Conservation (phyloP, 2,329 filamentous ascomycete species). For the Emergomyces africanus region DNA sequence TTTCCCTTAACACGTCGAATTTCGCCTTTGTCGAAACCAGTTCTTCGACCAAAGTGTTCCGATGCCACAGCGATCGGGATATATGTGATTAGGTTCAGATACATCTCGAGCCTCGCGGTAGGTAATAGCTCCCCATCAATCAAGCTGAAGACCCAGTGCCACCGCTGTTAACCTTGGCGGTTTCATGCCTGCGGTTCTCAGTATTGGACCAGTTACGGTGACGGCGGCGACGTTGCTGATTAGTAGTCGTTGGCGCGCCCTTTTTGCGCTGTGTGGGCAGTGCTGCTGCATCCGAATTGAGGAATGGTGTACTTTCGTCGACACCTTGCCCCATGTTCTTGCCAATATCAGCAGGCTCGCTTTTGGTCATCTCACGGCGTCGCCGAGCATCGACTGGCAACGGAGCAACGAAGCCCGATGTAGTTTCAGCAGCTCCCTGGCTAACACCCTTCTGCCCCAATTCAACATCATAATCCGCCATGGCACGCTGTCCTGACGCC, state of each 20-base stretch:
- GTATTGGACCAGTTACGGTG: slow-evolving; percentile 8
- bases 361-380: slow-evolving; percentile 11
- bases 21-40: not conserved
- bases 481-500: not conserved
- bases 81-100: not conserved
- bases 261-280: not conserved
- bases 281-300: not conserved
- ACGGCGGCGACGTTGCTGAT: slow-evolving; percentile 9
- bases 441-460: not conserved
- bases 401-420: not conserved
- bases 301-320: not conserved
- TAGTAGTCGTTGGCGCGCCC: not conserved
- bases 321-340: not conserved
- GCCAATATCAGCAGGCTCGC: slow-evolving; percentile 9
- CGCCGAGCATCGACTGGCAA: not conserved
- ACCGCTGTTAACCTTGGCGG: not conserved
- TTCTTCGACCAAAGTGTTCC: not conserved
- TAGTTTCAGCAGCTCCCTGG: not conserved
- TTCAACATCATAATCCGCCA: not conserved
- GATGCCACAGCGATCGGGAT: not conserved
- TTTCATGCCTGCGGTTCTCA: slow-evolving; percentile 4
- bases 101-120: not conserved
- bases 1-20: not conserved
- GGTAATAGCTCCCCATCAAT: not conserved
- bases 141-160: slow-evolving; percentile 2